Evolutionary conservation across 1,284 basidiomycete species (phyloP), one percentile per base, ranked within the genome.

Genomic region (Ustilago lituana): DNA sequence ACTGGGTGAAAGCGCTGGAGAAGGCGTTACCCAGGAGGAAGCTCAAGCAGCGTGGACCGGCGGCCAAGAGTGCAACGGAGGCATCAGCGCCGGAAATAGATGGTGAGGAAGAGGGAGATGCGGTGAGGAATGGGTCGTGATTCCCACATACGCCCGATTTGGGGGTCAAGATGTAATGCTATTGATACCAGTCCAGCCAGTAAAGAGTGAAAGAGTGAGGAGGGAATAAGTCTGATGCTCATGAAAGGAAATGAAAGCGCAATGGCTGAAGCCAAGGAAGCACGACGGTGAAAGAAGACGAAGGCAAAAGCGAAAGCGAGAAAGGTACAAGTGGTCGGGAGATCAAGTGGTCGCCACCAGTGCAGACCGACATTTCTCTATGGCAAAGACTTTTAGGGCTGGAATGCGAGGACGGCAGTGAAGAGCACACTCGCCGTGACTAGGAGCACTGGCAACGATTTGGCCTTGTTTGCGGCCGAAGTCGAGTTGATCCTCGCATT

Each of bases 1-100:
- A 74, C 33, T 80, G 78, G 78, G 69, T 67, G 14, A 51, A 57
- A 20, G 75, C 78, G 10, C 86, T 98, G 53, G 58, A 63, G 33
- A 55, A 56, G 40, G 55, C 51, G 14, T 26, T 71, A n/a, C 68
- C 62, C 3, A 33, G 55, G 35, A 54, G 65, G 40, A 65, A 65
- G 37, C 50, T 59, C 31, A 52, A 50, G 39, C 56, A 67, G 33
- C 53, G 54, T 27, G 56, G 52, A 3, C 56, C 63, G 9, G 31
- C 36, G 3, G 48, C 63, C 0, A 55, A 55, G 46, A 15, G 27
- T 29, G 10, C 19, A 9, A 36, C n/a, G 17, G 19, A 17, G 22
- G 7, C 20, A 3, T 6, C 40, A 22, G 36, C 35, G 17, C 4
- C 22, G 6, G 24, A 1, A 1, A 22, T 26, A 1, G 23, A 4